Percentiles rank a stretch among this genome's conserved stretches.
These are phyloP conservation scores for Dioscorea alata DNA, from an alignment of 106 monocot species.

Conservation along the genomic window DNA sequence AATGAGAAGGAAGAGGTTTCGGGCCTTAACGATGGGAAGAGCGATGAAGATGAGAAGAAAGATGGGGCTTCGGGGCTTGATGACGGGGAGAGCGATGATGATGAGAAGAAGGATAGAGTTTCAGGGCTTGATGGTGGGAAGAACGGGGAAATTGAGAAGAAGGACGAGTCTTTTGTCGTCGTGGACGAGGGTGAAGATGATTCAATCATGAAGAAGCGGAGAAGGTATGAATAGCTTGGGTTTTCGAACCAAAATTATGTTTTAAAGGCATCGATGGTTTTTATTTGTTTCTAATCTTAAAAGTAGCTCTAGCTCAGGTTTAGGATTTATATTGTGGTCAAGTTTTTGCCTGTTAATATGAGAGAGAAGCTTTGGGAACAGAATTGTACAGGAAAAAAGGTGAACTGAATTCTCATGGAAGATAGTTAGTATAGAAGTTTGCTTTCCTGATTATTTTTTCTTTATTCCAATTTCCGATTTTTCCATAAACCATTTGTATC, in stretches of 20 bases:
- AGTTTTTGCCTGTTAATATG: not conserved
- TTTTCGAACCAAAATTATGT: not conserved
- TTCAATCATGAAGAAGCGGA: slow-evolving; percentile 26
- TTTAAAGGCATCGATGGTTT: not conserved
- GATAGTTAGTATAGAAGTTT: not conserved
- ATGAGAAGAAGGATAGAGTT: not conserved
- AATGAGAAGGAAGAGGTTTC: slow-evolving; percentile 5
- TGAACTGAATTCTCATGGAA: not conserved
- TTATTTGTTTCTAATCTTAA: not conserved
- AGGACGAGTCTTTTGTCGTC: not conserved
- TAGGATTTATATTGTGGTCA: not conserved
- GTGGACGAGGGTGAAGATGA: slow-evolving; percentile 6
- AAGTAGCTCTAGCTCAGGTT: not conserved
- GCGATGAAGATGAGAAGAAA: not conserved
- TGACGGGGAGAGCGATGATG: not conserved
- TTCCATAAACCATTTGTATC: too few species aligned
- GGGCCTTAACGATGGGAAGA: not conserved
- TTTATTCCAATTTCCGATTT: too few species aligned
- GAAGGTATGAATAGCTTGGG: slow-evolving; percentile 29
- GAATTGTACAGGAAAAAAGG: not conserved
- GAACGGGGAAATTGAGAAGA: not conserved
- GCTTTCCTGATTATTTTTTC: not conserved
- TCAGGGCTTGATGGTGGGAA: not conserved
- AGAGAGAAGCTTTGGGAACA: not conserved
- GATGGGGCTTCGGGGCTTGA: slow-evolving; percentile 1